Base-by-base conservation (phyloP, 2,329 filamentous ascomycete genomes). In the Alternaria conjuncta region DNA sequence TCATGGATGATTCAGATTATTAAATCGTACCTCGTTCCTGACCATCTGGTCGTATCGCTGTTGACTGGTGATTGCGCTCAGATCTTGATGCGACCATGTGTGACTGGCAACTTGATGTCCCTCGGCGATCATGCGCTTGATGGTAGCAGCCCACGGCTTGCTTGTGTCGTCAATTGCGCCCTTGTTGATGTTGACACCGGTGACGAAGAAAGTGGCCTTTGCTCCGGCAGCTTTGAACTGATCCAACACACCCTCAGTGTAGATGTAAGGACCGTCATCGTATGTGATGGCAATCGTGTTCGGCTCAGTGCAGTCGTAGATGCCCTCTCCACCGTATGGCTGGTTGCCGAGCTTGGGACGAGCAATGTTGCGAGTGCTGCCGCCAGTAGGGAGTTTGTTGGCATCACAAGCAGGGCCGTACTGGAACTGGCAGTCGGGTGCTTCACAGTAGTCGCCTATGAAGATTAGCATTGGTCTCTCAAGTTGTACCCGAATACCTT, bases 131-230 rank as follows among this genome's bases (percentile, higher is more conserved):
- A 87, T 88, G 53, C 85, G 84, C 71, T 83, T 82, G 53, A 89
- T 85, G 13, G 86, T 83, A 5, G 80, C 79, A 3, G 80, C 75
- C 76, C 86, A 86, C 3, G 80, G 74, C 15, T 36, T 61, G 10
- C 61, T 61, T 63, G 86, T 80, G 65, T 88, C 61, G 51, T 69
- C 87, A 67, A 88, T 88, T 63, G 82, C 76, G 43, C 86, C 86
- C 75, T 87, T 88, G 61, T 82, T 82, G 13, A 84, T 78, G 75
- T 87, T 87, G 75, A 82, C 86, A 10, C 86, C 86, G 6, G 85
- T 88, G 60, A 91, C 81, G 74, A 91, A 91, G 78, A 92, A 92
- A 0, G 90, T 92, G 0, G 88, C 89, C 66, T 87, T 89, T 23
- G 87, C 88, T n/a, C 84, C 79, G 67, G 89, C 63, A 9, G 51